Evolutionary conservation across 768 basidiomycete species (phyloP), one percentile per base, ranked within the genome.

Genomic region (Trametes gibbosa): DNA sequence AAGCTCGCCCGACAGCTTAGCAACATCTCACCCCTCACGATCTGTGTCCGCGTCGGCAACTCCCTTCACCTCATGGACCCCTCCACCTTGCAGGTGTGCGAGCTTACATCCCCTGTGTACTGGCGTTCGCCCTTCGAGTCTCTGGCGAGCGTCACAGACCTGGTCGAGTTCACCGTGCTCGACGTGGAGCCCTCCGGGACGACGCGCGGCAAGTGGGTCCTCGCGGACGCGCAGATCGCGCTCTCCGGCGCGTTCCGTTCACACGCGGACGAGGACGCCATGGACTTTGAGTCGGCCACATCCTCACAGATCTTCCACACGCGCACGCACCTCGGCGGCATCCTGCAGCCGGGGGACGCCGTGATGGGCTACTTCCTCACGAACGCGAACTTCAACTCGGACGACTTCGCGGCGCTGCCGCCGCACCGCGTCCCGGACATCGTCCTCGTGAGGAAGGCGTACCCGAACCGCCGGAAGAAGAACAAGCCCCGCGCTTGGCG

Each of bases 381-480:
- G 9, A 86, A 90, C 59, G 77, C 88, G 61, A 99, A 99, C 77
- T 97, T 88, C 81, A 99, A 98, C 79, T 92, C 89, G 58, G 86
- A 90, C 58, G 86, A 86, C 56, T 98, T 88, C 68, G 84, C 92
- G 5, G 73, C 79, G 27, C 77, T 97, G 23, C 79, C 82, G 1
- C 61, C 76, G 24, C 79, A 81, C 19, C 83, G 89, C 39, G 79
- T 96, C 53, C 97, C 96, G 2, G 95, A 98, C 67, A 85, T 97
- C 63, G 84, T 99, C 34, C 84, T 99, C 16, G 89, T 97, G 61
- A 91, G 92, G 78, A 98, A 99, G 80, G 82, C 92, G 48, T 98
- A 98, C 74, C 96, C 95, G 49, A 91, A 93, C 74, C 77, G 94
- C 34, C 75, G 95, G 58, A 97, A 96, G 81, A 98, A 97, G 83